Evolutionary conservation across 805 yeast genomes (phyloP).

Genomic region (Saturnispora silvae): DNA sequence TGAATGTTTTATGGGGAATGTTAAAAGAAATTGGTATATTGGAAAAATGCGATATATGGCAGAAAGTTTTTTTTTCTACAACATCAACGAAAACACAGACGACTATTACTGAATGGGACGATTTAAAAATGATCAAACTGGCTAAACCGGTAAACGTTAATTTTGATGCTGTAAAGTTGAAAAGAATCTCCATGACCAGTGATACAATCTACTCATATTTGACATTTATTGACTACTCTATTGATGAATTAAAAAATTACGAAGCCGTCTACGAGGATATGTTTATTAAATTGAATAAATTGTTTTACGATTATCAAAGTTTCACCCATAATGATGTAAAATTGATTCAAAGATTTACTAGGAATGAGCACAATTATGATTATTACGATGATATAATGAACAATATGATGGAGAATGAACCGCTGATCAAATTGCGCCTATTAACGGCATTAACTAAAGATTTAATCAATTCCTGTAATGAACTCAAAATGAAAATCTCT

Average conservation of each 20-base stretch:
- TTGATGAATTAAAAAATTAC: not conserved
- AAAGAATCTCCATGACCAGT: not conserved
- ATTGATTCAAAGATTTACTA: not conserved
- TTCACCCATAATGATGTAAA: not conserved
- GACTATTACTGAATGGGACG: no score
- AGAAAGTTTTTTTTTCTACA: not conserved
- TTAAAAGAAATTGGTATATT: slow-evolving; percentile 19
- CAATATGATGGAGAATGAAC: not conserved
- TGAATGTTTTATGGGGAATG: slow-evolving; percentile 40
- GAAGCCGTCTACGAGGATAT: not conserved
- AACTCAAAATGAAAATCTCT: not conserved
- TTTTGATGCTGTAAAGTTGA: not conserved
- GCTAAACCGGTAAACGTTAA: not conserved
- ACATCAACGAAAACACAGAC: no score
- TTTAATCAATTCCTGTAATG: not conserved
- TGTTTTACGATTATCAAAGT: not conserved
- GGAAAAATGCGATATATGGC: slow-evolving; percentile 5
- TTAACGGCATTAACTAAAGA: not conserved
- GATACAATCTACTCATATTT: not conserved
- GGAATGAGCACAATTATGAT: no score
- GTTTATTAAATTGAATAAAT: no score
- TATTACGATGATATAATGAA: not conserved
- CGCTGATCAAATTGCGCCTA: not conserved
- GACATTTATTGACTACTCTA: not conserved
- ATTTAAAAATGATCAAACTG: not conserved